Evolutionary conservation across 2,329 filamentous ascomycete species (phyloP), one percentile per base, ranked within the genome.

Genomic region (Clarireedia monteithiana): DNA sequence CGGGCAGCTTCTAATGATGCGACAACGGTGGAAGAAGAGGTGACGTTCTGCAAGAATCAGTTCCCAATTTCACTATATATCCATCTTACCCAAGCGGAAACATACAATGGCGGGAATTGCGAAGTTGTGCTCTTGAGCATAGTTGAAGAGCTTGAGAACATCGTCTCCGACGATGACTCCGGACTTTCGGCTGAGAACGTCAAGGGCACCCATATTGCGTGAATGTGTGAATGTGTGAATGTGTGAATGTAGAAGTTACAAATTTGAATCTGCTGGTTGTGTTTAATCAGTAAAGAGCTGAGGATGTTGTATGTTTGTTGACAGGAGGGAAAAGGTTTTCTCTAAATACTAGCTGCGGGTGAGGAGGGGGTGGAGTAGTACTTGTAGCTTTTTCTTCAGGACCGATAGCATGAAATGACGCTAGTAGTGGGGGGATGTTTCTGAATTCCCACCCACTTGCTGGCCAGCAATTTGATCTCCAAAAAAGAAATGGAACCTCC

Each of bases 1-100:
- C 90, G 86, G 67, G 94, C 94, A 72, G 94, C 94, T 82, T 99
- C 94, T 67, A 99, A 90, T 55, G 89, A 77, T 67, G 90, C 85
- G 64, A 96, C 86, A 62, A 84, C 86, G 61, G 87, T 90, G 61
- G 90, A 96, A 60, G 89, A 95, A 44, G 91, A 95, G 67, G 92
- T 97, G 70, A 95, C 89, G 77, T 97, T 96, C 78, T 81, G 59
- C 34, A 6, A 56, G 14, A 9, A 26, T 62, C 46, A 63, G 51
- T 17, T 24, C 2, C 30, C 12, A 30, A 26, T 17, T 17, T 17
- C 34, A 10, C n/a, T 23, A 34, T 15, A 10, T 14, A 24, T 14
- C 15, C 17, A n/a, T 34, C 39, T 38, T 6, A 3, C 17, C 3
- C 0, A 6, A 40, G 6, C 14, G n/a, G 12, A 12, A 10, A 53